These are phyloP conservation scores for Cicer chorassanicum DNA, from an alignment of 306 rosid genomes.

Conservation along the genomic window DNA sequence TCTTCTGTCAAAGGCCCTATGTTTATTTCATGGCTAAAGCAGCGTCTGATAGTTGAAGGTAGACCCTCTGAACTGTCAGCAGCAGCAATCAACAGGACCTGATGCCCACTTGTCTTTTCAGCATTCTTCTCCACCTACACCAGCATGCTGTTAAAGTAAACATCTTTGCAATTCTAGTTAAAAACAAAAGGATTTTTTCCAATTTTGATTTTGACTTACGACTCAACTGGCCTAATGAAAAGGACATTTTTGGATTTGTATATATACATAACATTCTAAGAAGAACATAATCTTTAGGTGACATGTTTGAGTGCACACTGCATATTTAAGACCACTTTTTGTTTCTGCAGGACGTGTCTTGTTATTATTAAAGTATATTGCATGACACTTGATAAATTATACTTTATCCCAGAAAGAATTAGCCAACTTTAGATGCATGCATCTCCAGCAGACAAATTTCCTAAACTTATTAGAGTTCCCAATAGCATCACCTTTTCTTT, in stretches of 20 bases:
- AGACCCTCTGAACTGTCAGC: conserved; percentile 91
- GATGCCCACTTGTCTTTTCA: conserved; percentile 61
- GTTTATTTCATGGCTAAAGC: conserved; percentile 93
- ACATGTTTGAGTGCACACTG: not conserved
- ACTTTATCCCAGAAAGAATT: conserved; percentile 4
- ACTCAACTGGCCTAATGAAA: conserved; percentile 17
- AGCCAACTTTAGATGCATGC: conserved; percentile 32
- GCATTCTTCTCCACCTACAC: conserved; percentile 57
- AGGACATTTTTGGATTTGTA: conserved; percentile 10
- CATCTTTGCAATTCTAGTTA: conserved; percentile 34
- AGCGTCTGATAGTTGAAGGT: conserved; percentile 79
- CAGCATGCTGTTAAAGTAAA: conserved; percentile 42
- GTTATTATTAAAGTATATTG: not conserved
- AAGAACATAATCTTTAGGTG: not conserved
- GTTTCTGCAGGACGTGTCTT: conserved; percentile 24
- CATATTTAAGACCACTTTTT: conserved; percentile 21
- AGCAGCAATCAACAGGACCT: conserved; percentile 77
- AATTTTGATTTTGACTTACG: conserved; percentile 10
- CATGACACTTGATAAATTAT: conserved; percentile 12
- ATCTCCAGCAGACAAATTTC: conserved; percentile 5
- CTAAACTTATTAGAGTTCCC: conserved; percentile 31
- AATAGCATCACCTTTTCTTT: conserved; percentile 18
- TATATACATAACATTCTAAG: not conserved
- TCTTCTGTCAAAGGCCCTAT: conserved; percentile 93
- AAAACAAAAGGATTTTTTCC: conserved; percentile 27